Base-by-base conservation (phyloP, 116 monocot species). In the Zostera marina region DNA sequence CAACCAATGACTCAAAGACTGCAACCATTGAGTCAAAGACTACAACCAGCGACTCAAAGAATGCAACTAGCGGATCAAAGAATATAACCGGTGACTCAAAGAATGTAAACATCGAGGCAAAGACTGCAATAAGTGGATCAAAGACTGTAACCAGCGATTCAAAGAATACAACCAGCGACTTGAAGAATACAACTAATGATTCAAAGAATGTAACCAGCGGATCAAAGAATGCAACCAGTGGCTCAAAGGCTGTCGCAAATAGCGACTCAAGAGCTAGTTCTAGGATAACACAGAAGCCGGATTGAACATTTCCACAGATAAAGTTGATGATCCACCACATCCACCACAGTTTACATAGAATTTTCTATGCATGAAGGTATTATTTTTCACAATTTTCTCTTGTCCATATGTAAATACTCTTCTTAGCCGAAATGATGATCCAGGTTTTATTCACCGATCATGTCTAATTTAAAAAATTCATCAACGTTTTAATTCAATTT, bases 171-270 rank as follows among this genome's bases (percentile, higher is more conserved):
- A 43, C n/a, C 12, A 19, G 48, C 56, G 38, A 24, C n/a, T 40
- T 11, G 15, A 20, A 20, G 26, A 26, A 2, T 26, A 4, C 26
- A 26, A 26, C 26, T 4, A 26, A 4, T 4, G 26, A 26, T 0
- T 21, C 58, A 42, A 64, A 66, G 43, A 15, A 58, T 11, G 42
- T 55, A 16, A 43, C n/a, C 12, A 19, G 48, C 56, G 38, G 38
- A n/a, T 40, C n/a, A 38, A 20, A 20, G 43, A 15, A 58, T 11
- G 42, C 59, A 16, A 43, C n/a, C 12, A 19, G 48, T 38, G 38
- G 38, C 14, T 40, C n/a, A 38, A 20, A 20, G 26, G 4, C 26
- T 26, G 26, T 4, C 1, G 26, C 26, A 26, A 26, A 1, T 4
- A 26, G 26, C 26, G 26, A 53, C 21, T 23, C 11, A 2, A 55